phyloP scores from a whole-genome alignment of 306 rosid genomes.

The Abrus precatorius region DNA sequence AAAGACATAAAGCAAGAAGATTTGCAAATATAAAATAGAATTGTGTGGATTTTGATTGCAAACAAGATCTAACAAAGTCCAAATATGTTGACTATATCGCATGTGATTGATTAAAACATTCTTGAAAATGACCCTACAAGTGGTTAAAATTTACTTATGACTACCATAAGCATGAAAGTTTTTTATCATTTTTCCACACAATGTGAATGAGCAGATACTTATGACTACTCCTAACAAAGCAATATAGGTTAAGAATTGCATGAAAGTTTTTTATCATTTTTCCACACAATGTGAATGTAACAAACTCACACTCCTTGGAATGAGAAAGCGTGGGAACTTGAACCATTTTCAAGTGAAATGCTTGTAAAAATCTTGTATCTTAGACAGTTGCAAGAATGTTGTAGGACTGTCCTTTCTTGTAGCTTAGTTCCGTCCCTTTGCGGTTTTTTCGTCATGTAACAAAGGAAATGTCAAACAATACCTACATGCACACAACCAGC shows the following conservation, averaged over 20 bases:
- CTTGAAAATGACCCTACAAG: background rate
- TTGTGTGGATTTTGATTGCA: background rate
- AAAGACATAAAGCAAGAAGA: background rate
- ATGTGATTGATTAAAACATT: background rate
- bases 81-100: background rate
- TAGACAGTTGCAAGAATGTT: no score
- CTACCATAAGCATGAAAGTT: no score
- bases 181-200: no score
- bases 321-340: background rate
- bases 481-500: no score
- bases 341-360: background rate
- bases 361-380: background rate
- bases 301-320: background rate
- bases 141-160: background rate
- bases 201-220: background rate
- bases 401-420: no score
- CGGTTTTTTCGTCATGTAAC: no score
- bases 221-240: background rate
- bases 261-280: background rate
- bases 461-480: no score
- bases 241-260: no score
- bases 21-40: background rate
- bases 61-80: slow-evolving; percentile 1
- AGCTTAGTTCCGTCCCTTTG: no score
- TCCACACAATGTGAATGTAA: background rate